A percentile compares a stretch with the other conserved stretches of the same genome.
These are phyloP conservation scores for Aspergillus fumigatiaffinis DNA, from an alignment of 2,329 filamentous ascomycete genomes.

Conservation along the genomic window DNA sequence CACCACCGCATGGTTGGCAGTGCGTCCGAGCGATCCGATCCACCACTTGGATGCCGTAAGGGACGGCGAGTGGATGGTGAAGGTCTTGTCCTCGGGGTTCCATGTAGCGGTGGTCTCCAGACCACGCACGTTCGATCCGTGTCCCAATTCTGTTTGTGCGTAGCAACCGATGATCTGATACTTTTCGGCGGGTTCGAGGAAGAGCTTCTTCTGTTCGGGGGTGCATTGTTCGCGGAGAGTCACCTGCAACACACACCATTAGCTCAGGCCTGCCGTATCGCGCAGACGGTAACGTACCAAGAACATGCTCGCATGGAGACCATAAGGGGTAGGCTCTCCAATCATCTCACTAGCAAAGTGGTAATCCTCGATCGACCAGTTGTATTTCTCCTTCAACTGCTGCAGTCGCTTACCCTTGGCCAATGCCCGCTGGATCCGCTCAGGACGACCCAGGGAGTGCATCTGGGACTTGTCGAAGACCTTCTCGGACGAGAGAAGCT, in stretches of 20 bases:
- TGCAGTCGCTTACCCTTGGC: slow-evolving; percentile 67
- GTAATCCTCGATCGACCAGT: slow-evolving; percentile 65
- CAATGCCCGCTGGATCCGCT: slow-evolving; percentile 66
- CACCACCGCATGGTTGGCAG: slow-evolving; percentile 72
- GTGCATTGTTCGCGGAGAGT: slow-evolving; percentile 69
- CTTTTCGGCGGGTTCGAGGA: slow-evolving; percentile 63
- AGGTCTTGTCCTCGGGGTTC: slow-evolving; percentile 70
- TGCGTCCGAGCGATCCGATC: slow-evolving; percentile 73
- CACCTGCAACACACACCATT: slow-evolving; percentile 41
- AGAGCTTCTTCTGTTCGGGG: slow-evolving; percentile 68
- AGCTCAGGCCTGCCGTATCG: slow-evolving; percentile 1
- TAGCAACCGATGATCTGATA: slow-evolving; percentile 77
- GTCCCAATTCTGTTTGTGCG: slow-evolving; percentile 75
- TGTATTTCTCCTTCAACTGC: slow-evolving; percentile 62
- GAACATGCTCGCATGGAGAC: slow-evolving; percentile 68
- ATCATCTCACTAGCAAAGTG: slow-evolving; percentile 64
- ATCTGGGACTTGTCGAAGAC: slow-evolving; percentile 77
- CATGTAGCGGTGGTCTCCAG: slow-evolving; percentile 70
- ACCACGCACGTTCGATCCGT: slow-evolving; percentile 72
- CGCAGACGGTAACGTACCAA: slow-evolving; percentile 44
- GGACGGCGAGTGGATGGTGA: slow-evolving; percentile 68
- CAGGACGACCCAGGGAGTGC: slow-evolving; percentile 67
- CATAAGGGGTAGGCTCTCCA: slow-evolving; percentile 70
- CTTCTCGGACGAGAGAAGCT: slow-evolving; percentile 62
- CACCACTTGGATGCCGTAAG: slow-evolving; percentile 80